Evolutionary conservation across 2,329 filamentous ascomycete species (phyloP).

Genomic region (Apiospora koreana): DNA sequence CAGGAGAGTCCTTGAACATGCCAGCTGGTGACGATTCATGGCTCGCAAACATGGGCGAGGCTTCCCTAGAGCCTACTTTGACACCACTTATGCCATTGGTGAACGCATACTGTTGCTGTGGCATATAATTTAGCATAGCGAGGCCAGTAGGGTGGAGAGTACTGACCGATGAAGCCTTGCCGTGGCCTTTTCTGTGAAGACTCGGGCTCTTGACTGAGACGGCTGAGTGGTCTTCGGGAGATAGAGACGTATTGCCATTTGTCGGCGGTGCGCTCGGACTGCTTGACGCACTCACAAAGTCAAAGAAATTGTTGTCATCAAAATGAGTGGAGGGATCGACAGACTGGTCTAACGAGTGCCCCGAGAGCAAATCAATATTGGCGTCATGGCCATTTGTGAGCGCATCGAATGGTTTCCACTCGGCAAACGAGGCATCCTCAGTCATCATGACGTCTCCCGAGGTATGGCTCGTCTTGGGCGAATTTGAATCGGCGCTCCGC

Average conservation of each 20-base stretch:
- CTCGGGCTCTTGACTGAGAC: conserved; percentile 22
- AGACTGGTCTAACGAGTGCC: conserved; percentile 23
- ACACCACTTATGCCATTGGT: conserved; percentile 52
- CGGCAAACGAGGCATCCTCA: conserved; percentile 18
- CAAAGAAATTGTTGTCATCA: conserved; percentile 49
- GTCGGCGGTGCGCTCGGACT: conserved; percentile 47
- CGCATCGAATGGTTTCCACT: conserved; percentile 13
- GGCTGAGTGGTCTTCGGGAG: conserved; percentile 16
- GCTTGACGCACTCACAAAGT: conserved; percentile 60
- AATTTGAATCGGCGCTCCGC: conserved; percentile 26
- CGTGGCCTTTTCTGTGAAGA: conserved; percentile 24
- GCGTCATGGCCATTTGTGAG: conserved; percentile 17
- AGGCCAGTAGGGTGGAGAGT: background rate
- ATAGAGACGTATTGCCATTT: conserved; percentile 17
- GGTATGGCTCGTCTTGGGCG: conserved; percentile 28
- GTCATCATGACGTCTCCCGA: conserved; percentile 30
- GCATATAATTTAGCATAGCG: conserved; percentile 26
- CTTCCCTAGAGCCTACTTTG: conserved; percentile 51
- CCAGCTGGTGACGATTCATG: conserved; percentile 53
- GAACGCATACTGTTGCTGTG: conserved; percentile 58
- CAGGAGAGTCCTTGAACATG: conserved; percentile 38
- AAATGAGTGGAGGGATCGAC: conserved; percentile 27
- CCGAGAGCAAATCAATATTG: conserved; percentile 22
- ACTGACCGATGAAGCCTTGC: conserved; percentile 30
- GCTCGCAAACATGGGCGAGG: conserved; percentile 55